Evolutionary conservation across 2,329 filamentous ascomycete genomes (phyloP), one percentile per base, ranked within the genome.

Genomic region (Spiromastix sp.): DNA sequence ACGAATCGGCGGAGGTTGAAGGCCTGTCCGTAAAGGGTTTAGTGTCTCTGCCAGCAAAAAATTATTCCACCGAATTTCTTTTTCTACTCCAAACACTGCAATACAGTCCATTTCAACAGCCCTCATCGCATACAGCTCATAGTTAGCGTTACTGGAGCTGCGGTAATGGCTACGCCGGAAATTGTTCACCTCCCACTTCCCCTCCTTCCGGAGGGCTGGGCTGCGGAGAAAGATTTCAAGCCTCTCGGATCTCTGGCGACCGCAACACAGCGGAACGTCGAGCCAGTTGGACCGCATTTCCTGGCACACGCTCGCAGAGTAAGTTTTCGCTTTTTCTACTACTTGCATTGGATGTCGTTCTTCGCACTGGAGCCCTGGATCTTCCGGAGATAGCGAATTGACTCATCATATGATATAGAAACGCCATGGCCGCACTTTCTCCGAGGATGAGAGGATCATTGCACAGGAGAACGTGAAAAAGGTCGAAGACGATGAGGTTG

Each of bases 251-350:
- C 77, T 49, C 71, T 96, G 44, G 87, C 83, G 43, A 66, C 73
- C 45, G 77, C 85, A 25, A 81, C 78, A 33, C 79, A 87, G 68
- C 81, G 91, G 57, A 89, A 82, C 58, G 79, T 98, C 53, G 91
- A 96, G 71, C 87, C 91, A 36, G 85, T 96, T 49, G 91, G 91
- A 49, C 89, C 91, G 63, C 85, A 95, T 70, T 98, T 95, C 72
- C 79, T 98, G 47, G 91, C 91, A 49, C 87, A 96, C 64, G 91
- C 91, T 52, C 87, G 91, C 57, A 83, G 91, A 64, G 85, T 86
- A 67, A 36, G 64, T 62, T 15, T 20, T 16, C 30, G 25, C 15
- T 10, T 6, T 27, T 12, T 26, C 3, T 13, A 33, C 31, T 11
- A 15, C 35, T 25, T 39, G 15, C 5, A 28, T 12, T 17, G 5